Conservation (phyloP, 2,329 filamentous ascomycete genomes). For the Eurotiales sp. region DNA sequence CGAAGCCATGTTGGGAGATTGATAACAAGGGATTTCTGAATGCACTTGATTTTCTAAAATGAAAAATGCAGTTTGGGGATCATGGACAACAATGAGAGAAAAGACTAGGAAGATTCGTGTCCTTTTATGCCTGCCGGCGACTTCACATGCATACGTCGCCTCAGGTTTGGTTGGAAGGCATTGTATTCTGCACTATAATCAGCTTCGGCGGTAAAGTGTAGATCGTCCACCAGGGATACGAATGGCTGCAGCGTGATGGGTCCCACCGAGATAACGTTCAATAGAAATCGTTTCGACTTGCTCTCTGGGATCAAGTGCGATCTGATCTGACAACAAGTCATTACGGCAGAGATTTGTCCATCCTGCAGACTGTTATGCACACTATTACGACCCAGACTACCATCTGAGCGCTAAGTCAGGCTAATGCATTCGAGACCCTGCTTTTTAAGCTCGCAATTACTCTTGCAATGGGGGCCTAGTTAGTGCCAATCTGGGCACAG, state of each 20-base stretch:
- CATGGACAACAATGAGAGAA: not conserved
- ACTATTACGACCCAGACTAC: not conserved
- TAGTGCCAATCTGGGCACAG: not conserved
- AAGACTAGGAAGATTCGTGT: not conserved
- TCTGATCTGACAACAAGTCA: not conserved
- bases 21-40: too few relatives aligned
- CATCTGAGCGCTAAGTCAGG: not conserved
- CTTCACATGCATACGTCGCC: not conserved
- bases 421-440: not conserved
- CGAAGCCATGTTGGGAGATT: not conserved
- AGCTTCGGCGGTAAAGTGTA: not conserved
- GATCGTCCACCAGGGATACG: not conserved
- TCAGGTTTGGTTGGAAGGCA: too few relatives aligned
- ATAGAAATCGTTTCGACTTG: not conserved
- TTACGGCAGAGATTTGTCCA: not conserved
- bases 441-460: conserved; percentile 1
- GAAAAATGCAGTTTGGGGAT: not conserved
- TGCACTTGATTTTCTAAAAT: too few relatives aligned
- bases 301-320: not conserved
- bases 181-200: too few relatives aligned
- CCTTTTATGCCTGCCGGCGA: not conserved
- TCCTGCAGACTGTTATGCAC: too few relatives aligned
- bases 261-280: not conserved
- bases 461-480: not conserved
- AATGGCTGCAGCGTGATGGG: not conserved